A percentile compares a stretch with the other conserved stretches of the same genome.
Conservation (phyloP, 2,329 filamentous ascomycete genomes). For the Arthrobotrys sphaeroides region DNA sequence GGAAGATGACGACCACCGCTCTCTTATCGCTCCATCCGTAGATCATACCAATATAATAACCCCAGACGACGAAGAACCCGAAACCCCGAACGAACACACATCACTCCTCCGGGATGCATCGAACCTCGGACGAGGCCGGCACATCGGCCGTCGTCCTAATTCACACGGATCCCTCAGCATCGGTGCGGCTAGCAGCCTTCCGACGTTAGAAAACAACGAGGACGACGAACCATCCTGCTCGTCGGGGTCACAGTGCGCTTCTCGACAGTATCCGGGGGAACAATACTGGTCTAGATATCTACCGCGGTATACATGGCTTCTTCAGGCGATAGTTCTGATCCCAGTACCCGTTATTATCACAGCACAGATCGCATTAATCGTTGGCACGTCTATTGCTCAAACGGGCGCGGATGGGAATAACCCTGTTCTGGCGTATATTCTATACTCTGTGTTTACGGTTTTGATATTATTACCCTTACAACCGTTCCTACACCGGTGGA, state of each 20-base stretch:
- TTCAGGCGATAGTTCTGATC: conserved; percentile 82
- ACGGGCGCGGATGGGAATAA: conserved; percentile 80
- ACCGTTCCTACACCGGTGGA: conserved; percentile 87
- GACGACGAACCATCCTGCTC: conserved; percentile 56
- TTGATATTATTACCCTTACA: conserved; percentile 78
- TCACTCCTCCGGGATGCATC: conserved; percentile 55
- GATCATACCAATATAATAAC: conserved; percentile 57
- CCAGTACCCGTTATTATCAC: conserved; percentile 80
- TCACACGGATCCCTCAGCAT: conserved; percentile 50
- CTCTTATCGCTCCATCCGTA: conserved; percentile 62
- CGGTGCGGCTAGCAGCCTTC: conserved; percentile 28
- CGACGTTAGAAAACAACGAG: conserved; percentile 56
- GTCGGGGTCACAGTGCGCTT: conserved; percentile 3
- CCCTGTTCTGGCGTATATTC: background rate
- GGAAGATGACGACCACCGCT: conserved; percentile 59
- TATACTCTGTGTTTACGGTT: conserved; percentile 69
- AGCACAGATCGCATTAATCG: conserved; percentile 77
- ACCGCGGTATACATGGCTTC: conserved; percentile 82
- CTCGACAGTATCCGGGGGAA: conserved; percentile 71
- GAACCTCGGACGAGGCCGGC: conserved; percentile 41
- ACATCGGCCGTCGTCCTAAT: conserved; percentile 46
- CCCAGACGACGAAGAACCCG: conserved; percentile 56
- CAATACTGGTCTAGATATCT: conserved; percentile 85
- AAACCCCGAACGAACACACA: conserved; percentile 53
- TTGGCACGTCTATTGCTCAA: conserved; percentile 78